A percentile compares a stretch with the other conserved stretches of the same genome.
Evolutionary conservation across 2,329 filamentous ascomycete genomes (phyloP).

Genomic region (Colletotrichum truncatum): DNA sequence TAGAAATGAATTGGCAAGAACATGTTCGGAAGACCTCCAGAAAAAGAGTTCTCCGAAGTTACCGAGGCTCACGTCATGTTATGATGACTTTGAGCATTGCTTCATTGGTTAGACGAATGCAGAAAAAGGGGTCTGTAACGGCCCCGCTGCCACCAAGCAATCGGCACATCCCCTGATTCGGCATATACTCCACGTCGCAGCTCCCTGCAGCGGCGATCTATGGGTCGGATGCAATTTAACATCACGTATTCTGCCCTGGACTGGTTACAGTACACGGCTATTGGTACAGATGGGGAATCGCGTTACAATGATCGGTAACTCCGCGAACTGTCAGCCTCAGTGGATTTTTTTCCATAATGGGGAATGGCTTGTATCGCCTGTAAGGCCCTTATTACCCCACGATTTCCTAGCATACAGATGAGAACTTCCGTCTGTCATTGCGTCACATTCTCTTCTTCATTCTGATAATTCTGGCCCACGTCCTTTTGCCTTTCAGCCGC

Average conservation of each 20-base stretch:
- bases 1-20: background rate
- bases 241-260: constrained; percentile 7
- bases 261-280: constrained; percentile 1
- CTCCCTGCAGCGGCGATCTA: background rate
- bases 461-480: background rate
- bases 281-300: constrained; percentile 11
- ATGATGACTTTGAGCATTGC: constrained; percentile 12
- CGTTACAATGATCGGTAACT: background rate
- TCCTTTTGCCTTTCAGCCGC: background rate
- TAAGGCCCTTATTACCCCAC: background rate
- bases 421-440: background rate
- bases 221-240: constrained; percentile 9
- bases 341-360: background rate
- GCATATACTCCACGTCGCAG: background rate
- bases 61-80: background rate
- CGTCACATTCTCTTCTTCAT: background rate
- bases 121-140: background rate
- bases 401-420: background rate
- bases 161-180: constrained; percentile 12
- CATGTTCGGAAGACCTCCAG: background rate
- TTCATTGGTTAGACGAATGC: background rate
- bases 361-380: background rate
- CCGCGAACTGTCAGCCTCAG: background rate
- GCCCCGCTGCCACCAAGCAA: background rate
- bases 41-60: constrained; percentile 8